A percentile compares a stretch with the other conserved stretches of the same genome.
phyloP scores from a whole-genome alignment of 371 early-diverging fungal genomes.

The Basidiobolus meristosporus region DNA sequence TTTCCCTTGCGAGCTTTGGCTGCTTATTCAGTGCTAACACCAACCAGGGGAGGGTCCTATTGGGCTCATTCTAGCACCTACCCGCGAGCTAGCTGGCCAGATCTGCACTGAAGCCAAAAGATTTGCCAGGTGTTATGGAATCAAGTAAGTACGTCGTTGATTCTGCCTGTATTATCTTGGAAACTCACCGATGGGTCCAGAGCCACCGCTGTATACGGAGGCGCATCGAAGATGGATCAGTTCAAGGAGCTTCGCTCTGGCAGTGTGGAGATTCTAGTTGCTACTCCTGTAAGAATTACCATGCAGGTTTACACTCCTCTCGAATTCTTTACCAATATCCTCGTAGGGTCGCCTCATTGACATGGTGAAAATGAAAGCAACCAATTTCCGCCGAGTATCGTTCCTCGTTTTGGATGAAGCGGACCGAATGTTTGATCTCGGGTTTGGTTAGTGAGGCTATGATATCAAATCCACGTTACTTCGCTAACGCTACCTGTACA shows the following conservation, averaged over 20 bases:
- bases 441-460: constrained; percentile 57
- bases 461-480: constrained; percentile 4
- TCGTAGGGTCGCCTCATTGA: constrained; percentile 80
- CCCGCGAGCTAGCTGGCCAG: constrained; percentile 80
- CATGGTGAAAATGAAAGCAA: constrained; percentile 71
- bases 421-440: constrained; percentile 90
- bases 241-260: constrained; percentile 66
- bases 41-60: constrained; percentile 41
- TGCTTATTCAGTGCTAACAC: neutral
- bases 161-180: constrained; percentile 1
- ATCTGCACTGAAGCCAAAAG: constrained; percentile 65
- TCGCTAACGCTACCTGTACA: neutral
- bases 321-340: neutral
- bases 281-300: constrained; percentile 41
- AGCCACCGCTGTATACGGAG: constrained; percentile 74
- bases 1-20: neutral
- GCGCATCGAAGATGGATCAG: constrained; percentile 76
- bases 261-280: constrained; percentile 67
- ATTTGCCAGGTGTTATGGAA: constrained; percentile 51
- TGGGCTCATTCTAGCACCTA: constrained; percentile 61
- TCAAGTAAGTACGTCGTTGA: constrained; percentile 12
- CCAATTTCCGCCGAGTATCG: constrained; percentile 76
- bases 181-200: constrained; percentile 5
- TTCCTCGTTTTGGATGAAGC: constrained; percentile 92
- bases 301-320: neutral